These are phyloP conservation scores for Gnaphalium uliginosum DNA, from an alignment of 129 eudicot genomes.

Conservation along the genomic window DNA sequence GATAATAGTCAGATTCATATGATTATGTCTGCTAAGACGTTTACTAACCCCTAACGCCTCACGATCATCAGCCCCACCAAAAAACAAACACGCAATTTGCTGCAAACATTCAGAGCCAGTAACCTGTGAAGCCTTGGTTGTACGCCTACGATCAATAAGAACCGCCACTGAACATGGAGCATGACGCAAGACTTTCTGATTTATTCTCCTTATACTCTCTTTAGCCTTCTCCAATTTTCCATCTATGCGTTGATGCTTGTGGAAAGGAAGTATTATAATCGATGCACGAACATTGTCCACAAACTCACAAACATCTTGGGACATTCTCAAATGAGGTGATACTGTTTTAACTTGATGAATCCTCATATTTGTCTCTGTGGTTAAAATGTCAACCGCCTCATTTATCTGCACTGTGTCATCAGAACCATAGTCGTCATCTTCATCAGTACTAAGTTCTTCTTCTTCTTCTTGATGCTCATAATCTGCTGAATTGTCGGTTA, in stretches of 20 bases:
- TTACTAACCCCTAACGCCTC: conserved; percentile 85
- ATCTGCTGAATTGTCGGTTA: conserved; percentile 29
- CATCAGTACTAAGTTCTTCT: conserved; percentile 34
- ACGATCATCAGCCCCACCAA: conserved; percentile 94
- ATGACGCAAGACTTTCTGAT: conserved; percentile 67
- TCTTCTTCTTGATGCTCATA: conserved; percentile 42
- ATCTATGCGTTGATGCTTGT: conserved; percentile 86
- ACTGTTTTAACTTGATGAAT: conserved; percentile 67
- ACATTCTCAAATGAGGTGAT: conserved; percentile 57
- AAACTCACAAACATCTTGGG: conserved; percentile 64
- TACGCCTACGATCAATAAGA: conserved; percentile 74
- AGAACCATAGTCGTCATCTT: conserved; percentile 70
- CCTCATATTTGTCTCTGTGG: conserved; percentile 50
- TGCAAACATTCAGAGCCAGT: conserved; percentile 53
- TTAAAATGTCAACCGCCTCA: conserved; percentile 64
- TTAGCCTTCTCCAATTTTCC: conserved; percentile 78
- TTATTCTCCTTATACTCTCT: conserved; percentile 63
- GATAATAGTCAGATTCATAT: conserved; percentile 59
- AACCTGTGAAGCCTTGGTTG: conserved; percentile 37
- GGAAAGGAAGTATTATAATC: conserved; percentile 72
- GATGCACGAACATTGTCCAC: conserved; percentile 76
- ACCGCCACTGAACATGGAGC: conserved; percentile 76
- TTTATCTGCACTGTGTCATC: conserved; percentile 78
- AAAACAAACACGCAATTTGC: conserved; percentile 71
- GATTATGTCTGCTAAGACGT: conserved; percentile 72